Percentiles rank a stretch among this genome's conserved stretches.
Conservation (phyloP, 179 eudicot species). For the Camellia oleifera region DNA sequence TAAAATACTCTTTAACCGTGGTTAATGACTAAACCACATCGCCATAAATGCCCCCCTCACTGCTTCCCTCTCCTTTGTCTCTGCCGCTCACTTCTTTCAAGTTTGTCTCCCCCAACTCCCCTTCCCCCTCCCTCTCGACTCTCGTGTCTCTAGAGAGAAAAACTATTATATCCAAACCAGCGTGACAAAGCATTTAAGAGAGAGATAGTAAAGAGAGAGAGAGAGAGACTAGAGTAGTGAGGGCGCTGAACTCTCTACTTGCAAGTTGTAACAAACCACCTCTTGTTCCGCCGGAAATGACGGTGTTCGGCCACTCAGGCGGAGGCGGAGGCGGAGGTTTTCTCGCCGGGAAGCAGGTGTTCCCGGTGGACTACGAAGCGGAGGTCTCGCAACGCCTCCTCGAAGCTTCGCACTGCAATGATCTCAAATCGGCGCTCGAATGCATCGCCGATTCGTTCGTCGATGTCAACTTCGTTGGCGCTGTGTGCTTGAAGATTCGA, state of each 20-base stretch:
- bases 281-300: conserved; percentile 42
- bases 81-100: conserved; percentile 48
- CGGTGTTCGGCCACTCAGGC: conserved; percentile 57
- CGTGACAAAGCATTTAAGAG: background rate
- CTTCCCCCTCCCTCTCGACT: conserved; percentile 5
- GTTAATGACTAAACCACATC: conserved; percentile 6
- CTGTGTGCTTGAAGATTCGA: conserved; percentile 59
- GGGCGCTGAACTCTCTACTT: background rate
- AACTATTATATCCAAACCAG: background rate
- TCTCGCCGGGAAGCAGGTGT: conserved; percentile 52
- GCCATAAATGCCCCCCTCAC: conserved; percentile 5
- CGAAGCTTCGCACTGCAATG: conserved; percentile 43
- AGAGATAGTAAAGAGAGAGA: background rate
- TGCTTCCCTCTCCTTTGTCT: conserved; percentile 2
- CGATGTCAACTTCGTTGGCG: conserved; percentile 75
- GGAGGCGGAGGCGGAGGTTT: conserved; percentile 36
- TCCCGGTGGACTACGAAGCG: conserved; percentile 66
- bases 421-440: conserved; percentile 38
- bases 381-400: conserved; percentile 75
- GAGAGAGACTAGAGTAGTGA: background rate
- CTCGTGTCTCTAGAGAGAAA: conserved; percentile 13
- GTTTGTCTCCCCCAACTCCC: conserved; percentile 8
- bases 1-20: background rate
- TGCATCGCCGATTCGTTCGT: conserved; percentile 47
- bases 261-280: conserved; percentile 1